phyloP scores from a whole-genome alignment of 1,284 basidiomycete genomes.

The Athelia psychrophila region DNA sequence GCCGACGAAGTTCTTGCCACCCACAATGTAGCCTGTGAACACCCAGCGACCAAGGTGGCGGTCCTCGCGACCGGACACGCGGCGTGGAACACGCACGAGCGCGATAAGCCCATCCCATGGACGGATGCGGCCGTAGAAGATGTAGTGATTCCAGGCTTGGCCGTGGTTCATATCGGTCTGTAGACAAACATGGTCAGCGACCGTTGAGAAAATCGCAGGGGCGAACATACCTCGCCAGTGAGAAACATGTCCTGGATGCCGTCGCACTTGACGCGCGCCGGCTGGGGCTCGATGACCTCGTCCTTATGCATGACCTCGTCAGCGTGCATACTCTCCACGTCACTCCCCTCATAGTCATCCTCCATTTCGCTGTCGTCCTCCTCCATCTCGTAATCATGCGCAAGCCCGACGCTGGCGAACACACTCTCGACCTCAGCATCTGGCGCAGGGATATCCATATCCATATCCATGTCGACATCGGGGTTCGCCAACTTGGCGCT shows the following conservation, averaged over 20 bases:
- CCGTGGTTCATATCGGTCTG: constrained; percentile 55
- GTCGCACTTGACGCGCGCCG: constrained; percentile 31
- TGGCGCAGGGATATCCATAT: constrained; percentile 14
- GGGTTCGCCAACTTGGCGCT: neutral
- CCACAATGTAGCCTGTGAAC: constrained; percentile 69
- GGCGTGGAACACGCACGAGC: constrained; percentile 45
- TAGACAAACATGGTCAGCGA: constrained; percentile 4
- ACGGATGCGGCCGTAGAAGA: constrained; percentile 62
- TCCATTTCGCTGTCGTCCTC: constrained; percentile 21
- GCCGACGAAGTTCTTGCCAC: constrained; percentile 62
- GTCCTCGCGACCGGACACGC: neutral
- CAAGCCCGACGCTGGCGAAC: constrained; percentile 12
- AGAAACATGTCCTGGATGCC: constrained; percentile 58
- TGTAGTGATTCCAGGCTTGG: constrained; percentile 57
- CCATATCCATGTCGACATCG: constrained; percentile 18
- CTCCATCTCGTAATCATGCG: constrained; percentile 13
- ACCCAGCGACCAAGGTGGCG: constrained; percentile 31
- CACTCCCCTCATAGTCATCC: constrained; percentile 7
- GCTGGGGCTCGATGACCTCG: constrained; percentile 8
- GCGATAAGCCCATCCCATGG: constrained; percentile 68
- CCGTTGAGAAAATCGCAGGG: neutral
- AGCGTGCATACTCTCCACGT: constrained; percentile 5
- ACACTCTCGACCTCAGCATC: constrained; percentile 7
- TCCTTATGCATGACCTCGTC: constrained; percentile 9
- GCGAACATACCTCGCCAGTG: constrained; percentile 45